phyloP scores from a whole-genome alignment of 176 grass and related monocot species.

The Tillandsia leiboldiana region DNA sequence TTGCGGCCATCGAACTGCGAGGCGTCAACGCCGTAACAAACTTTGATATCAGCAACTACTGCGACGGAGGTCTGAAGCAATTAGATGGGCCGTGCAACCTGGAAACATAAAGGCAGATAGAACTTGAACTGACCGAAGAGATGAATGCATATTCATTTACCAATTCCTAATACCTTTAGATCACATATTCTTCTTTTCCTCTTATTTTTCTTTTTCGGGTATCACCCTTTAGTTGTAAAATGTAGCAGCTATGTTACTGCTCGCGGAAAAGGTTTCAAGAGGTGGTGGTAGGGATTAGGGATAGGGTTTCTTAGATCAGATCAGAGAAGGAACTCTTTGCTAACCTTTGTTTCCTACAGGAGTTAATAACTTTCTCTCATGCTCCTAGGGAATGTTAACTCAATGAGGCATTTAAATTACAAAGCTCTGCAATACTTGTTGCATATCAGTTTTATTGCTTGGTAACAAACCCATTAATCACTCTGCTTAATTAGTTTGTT shows the following conservation, averaged over 20 bases:
- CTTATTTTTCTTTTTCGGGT: neutral
- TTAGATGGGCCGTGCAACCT: slow-evolving; percentile 24
- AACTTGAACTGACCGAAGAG: slow-evolving; percentile 1
- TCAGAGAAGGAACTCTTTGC: too few species aligned
- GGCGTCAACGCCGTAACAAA: slow-evolving; percentile 81
- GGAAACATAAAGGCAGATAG: slow-evolving; percentile 37
- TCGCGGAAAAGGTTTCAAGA: neutral
- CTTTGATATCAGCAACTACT: slow-evolving; percentile 79
- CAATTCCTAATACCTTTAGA: neutral
- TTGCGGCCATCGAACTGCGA: slow-evolving; percentile 85
- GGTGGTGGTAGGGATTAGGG: too few species aligned
- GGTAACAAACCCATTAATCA: too few species aligned
- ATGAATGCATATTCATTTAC: neutral
- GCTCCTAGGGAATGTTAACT: too few species aligned
- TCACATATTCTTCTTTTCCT: neutral
- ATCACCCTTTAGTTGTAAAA: neutral
- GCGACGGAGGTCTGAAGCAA: slow-evolving; percentile 35
- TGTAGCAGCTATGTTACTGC: neutral
- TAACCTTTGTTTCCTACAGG: too few species aligned
- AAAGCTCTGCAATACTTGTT: too few species aligned
- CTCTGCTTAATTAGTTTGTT: too few species aligned
- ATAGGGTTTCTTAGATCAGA: too few species aligned
- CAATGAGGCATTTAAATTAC: too few species aligned
- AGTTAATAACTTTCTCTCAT: too few species aligned
- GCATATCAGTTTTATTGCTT: too few species aligned